Percentiles rank a stretch among this genome's conserved stretches.
phyloP scores from a whole-genome alignment of 148 eudicot species.

The Mesembryanthemum crystallinum region DNA sequence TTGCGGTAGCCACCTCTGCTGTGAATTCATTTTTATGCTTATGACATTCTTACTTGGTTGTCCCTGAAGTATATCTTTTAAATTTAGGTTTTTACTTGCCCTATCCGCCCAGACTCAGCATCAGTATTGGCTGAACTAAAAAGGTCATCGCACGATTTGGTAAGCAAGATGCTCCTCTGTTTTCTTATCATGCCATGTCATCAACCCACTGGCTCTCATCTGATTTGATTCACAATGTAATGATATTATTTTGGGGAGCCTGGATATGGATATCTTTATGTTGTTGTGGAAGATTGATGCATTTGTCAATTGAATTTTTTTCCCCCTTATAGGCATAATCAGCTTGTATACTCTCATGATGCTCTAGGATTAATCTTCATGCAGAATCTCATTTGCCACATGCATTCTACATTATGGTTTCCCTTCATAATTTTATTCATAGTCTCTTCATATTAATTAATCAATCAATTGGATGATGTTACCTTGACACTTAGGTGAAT shows the following conservation, averaged over 20 bases:
- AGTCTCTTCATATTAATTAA: background rate
- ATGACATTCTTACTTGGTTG: background rate
- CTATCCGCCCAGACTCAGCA: constrained; percentile 87
- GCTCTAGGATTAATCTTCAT: background rate
- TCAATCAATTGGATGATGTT: constrained; percentile 1
- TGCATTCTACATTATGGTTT: too few relatives aligned
- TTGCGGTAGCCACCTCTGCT: constrained; percentile 60
- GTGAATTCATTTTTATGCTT: background rate
- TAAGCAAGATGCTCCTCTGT: constrained; percentile 31
- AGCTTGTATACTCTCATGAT: too few relatives aligned
- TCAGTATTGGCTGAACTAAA: constrained; percentile 76
- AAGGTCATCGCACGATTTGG: constrained; percentile 88
- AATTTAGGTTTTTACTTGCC: constrained; percentile 86
- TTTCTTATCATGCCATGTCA: background rate
- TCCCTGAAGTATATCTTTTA: background rate
- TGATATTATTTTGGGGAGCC: background rate
- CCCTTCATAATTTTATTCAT: background rate
- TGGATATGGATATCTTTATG: background rate
- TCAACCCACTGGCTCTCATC: background rate
- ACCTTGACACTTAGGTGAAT: constrained; percentile 11
- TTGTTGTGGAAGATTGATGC: background rate
- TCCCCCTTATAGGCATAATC: background rate
- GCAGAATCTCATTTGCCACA: too few relatives aligned
- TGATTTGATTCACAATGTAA: background rate
- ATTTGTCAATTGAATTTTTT: background rate